Evolutionary conservation across 768 basidiomycete species (phyloP), one percentile per base, ranked within the genome.

Genomic region (Hericium rajendrae): DNA sequence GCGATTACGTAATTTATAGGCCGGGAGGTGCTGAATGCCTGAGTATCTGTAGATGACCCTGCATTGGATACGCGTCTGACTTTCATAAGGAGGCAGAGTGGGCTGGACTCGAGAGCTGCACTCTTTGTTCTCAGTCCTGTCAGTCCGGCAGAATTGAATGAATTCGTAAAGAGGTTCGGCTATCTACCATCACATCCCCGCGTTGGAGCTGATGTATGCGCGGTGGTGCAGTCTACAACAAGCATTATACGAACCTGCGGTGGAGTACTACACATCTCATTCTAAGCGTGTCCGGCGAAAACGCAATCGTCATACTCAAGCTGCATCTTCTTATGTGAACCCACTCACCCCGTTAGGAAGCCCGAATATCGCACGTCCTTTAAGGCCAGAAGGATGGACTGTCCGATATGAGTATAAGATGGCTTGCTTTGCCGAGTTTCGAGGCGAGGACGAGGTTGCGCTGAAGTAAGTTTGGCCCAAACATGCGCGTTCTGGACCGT

Each of bases 401-500:
- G 93, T 95, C 18, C 77, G 97, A 32, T 97, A 97, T 66, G 94
- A 97, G 68, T 98, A 93, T 76, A 99, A 98, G 72, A 89, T 94
- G 80, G 97, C 88, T 0, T 87, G 88, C 64, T 98, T 97, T 69
- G 93, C 95, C 0, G 95, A 99, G 70, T 93, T 97, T 66, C 74
- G 94, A 57, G 84, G 90, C 12, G 95, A 98, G 69, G 82, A 90
- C 58, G 94, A 97, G 65, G 86, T 93, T 9, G 92, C 94, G 0
- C 74, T 95, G 59, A 94, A 93, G 93, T 94, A 62, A 62, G 85
- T 75, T 48, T 53, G 32, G 6, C 6, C 32, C 32, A 32, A 32
- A 10, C 1, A 6, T 4, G 4, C 32, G 5, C 9, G 9, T 32
- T 10, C 9, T 32, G 6, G 6, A 10, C 32, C 6, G 6, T 32